phyloP scores from a whole-genome alignment of 257 asterid species.

The Forsythia viridissima region DNA sequence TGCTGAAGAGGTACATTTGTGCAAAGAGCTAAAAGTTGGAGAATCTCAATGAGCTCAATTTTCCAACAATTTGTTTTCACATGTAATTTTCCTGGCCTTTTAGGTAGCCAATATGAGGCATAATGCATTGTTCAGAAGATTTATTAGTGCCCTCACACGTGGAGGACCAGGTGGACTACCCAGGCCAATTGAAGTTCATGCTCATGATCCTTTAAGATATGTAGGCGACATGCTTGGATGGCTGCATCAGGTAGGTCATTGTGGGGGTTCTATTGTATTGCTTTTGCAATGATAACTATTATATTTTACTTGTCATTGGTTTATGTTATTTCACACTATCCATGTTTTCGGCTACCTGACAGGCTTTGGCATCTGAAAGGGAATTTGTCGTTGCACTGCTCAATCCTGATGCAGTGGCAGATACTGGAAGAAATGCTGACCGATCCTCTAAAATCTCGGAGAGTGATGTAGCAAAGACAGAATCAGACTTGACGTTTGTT shows the following conservation, averaged over 20 bases:
- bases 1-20: slow-evolving; percentile 83
- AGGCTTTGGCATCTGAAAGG: slow-evolving; percentile 99
- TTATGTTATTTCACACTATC: slow-evolving; percentile 8
- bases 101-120: slow-evolving; percentile 99
- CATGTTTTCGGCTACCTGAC: slow-evolving; percentile 30
- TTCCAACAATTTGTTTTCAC: slow-evolving; percentile 19
- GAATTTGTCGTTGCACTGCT: slow-evolving; percentile 95
- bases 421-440: slow-evolving; percentile 70
- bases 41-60: slow-evolving; percentile 8
- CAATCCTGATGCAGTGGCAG: slow-evolving; percentile 76
- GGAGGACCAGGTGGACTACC: slow-evolving; percentile 99
- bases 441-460: slow-evolving; percentile 52
- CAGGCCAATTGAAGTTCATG: slow-evolving; percentile 99
- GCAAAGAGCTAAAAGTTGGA: slow-evolving; percentile 21
- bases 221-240: slow-evolving; percentile 99
- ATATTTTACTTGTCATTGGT: neutral
- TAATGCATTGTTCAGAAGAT: slow-evolving; percentile 95
- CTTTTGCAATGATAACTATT: neutral
- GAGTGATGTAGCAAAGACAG: slow-evolving; percentile 61
- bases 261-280: neutral
- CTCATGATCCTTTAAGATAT: slow-evolving; percentile 97
- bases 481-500: slow-evolving; percentile 84
- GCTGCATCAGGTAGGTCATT: slow-evolving; percentile 80
- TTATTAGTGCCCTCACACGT: slow-evolving; percentile 97
- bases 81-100: slow-evolving; percentile 18